phyloP scores from a whole-genome alignment of 495 filamentous ascomycete genomes.

The Podospora anserina region DNA sequence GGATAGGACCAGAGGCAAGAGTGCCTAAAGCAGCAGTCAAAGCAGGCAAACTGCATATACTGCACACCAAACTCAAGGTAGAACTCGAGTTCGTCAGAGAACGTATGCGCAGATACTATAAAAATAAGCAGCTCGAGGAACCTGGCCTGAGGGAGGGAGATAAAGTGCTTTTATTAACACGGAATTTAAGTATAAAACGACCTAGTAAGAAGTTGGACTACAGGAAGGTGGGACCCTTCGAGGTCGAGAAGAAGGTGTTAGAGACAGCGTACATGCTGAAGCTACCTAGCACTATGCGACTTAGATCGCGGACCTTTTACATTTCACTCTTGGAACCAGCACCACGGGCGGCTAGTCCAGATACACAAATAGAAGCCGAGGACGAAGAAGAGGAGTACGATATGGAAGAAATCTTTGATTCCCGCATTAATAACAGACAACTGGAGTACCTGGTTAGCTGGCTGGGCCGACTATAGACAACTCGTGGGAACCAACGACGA shows the following conservation, averaged over 20 bases:
- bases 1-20: not conserved
- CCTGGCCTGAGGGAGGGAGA: not conserved
- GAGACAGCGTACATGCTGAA: not conserved
- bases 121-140: not conserved
- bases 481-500: too few relatives aligned
- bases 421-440: not conserved
- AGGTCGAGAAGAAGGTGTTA: conserved; percentile 3
- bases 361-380: not conserved
- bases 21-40: not conserved
- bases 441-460: too few relatives aligned
- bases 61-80: not conserved
- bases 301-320: too few relatives aligned
- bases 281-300: too few relatives aligned
- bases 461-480: too few relatives aligned
- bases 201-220: not conserved
- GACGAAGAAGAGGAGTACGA: not conserved
- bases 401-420: not conserved
- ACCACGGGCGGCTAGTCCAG: not conserved
- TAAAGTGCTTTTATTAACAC: not conserved
- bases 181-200: not conserved
- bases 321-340: not conserved
- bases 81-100: not conserved
- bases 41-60: not conserved
- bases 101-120: not conserved
- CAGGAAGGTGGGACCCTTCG: not conserved